Conservation (phyloP, 257 asterid species). For the Sherardia arvensis region DNA sequence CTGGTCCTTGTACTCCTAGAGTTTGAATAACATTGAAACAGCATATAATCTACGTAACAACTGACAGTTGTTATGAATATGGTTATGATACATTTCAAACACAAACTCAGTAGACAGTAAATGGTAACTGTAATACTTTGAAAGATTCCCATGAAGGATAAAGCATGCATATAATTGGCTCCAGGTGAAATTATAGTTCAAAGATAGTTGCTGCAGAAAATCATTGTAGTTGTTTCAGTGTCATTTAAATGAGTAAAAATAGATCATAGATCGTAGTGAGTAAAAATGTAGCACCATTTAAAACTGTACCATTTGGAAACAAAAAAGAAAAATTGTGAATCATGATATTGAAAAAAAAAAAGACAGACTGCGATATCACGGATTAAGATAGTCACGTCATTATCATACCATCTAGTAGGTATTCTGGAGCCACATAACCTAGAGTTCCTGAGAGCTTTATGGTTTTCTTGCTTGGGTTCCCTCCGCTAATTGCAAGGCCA, state of each 20-base stretch:
- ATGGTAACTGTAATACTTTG: not conserved
- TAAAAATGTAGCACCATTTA: not conserved
- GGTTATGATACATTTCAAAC: not conserved
- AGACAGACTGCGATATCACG: not conserved
- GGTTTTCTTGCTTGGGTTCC: constrained; percentile 41
- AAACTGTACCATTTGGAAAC: not conserved
- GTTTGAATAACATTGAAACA: not conserved
- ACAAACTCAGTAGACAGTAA: not conserved
- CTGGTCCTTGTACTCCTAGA: not conserved
- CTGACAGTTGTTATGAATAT: not conserved
- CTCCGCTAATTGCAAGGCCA: constrained; percentile 71
- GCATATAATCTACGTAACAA: not conserved
- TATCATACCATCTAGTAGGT: constrained; percentile 64
- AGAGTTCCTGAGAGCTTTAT: constrained; percentile 80
- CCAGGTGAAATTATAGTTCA: not conserved
- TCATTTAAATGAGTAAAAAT: too few relatives aligned
- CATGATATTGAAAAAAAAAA: not conserved
- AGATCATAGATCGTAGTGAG: not conserved
- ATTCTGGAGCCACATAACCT: constrained; percentile 91
- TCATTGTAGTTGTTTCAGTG: not conserved
- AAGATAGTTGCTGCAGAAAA: too few relatives aligned
- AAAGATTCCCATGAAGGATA: not conserved
- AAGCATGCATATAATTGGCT: not conserved
- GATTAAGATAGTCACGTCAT: constrained; percentile 12
- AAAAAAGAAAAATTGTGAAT: not conserved